These are phyloP conservation scores for Pythium sp. DNA, from an alignment of 352 stramenopile genomes.

Conservation along the genomic window DNA sequence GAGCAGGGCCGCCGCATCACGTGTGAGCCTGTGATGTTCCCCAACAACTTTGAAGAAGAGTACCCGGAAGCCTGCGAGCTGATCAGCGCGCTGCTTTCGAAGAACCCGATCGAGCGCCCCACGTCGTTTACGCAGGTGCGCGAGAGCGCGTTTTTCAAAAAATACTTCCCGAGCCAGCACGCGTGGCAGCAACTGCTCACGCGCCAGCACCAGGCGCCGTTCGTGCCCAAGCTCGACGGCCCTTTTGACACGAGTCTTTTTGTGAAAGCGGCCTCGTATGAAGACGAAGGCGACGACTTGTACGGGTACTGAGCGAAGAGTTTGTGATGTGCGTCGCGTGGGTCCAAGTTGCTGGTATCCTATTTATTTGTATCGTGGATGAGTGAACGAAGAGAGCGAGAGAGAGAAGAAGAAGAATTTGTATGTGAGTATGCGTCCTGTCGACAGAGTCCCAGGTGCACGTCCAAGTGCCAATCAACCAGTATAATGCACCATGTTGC, in stretches of 20 bases:
- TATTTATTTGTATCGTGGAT: constrained; percentile 7
- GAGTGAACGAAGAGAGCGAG: background rate
- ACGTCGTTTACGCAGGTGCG: constrained; percentile 43
- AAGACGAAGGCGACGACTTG: constrained; percentile 37
- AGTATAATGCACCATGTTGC: background rate
- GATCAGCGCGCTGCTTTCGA: constrained; percentile 45
- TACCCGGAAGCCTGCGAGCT: constrained; percentile 39
- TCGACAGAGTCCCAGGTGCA: background rate
- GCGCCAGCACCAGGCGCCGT: constrained; percentile 41
- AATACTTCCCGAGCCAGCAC: constrained; percentile 36
- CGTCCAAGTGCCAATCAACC: background rate
- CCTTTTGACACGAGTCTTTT: constrained; percentile 71
- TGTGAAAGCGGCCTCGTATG: constrained; percentile 38
- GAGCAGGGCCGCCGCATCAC: constrained; percentile 75
- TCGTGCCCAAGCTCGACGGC: constrained; percentile 55
- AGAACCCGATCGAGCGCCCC: constrained; percentile 41
- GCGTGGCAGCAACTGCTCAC: constrained; percentile 47
- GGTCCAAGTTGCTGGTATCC: background rate
- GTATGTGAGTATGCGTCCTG: background rate
- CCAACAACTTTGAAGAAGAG: constrained; percentile 41
- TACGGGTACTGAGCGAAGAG: constrained; percentile 30
- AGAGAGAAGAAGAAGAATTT: background rate
- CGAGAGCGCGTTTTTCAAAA: constrained; percentile 43
- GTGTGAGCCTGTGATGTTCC: constrained; percentile 50
- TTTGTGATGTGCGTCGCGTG: background rate